phyloP scores from a whole-genome alignment of 108 stramenopile genomes.

The Aurantiochytrium sp. region DNA sequence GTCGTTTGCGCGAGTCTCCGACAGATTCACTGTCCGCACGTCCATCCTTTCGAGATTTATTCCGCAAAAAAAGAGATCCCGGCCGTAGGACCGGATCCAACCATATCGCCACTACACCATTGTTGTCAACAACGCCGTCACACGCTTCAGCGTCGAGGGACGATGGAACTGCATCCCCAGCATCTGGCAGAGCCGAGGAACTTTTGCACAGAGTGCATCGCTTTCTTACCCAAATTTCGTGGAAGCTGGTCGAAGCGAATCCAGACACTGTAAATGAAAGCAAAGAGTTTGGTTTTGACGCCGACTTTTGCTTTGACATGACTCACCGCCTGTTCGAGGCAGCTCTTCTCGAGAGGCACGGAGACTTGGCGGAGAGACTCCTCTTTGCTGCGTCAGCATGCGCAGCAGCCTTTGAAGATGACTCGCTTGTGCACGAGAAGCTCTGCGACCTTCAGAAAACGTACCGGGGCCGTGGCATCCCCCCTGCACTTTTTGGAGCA shows the following conservation, averaged over 20 bases:
- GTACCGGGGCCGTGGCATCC: neutral
- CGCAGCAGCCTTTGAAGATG: neutral
- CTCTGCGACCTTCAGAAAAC: neutral
- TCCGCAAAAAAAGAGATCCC: too few relatives aligned
- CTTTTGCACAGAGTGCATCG: neutral
- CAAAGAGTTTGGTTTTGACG: neutral
- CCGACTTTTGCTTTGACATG: neutral
- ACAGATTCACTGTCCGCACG: too few relatives aligned
- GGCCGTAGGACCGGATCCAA: too few relatives aligned
- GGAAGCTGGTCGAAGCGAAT: neutral
- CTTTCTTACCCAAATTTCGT: neutral
- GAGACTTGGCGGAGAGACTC: neutral
- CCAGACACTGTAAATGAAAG: neutral
- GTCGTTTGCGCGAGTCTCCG: too few relatives aligned
- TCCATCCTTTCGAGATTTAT: too few relatives aligned
- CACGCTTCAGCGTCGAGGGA: too few relatives aligned
- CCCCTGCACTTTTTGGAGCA: constrained; percentile 2
- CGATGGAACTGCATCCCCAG: too few relatives aligned
- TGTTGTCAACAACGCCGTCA: too few relatives aligned
- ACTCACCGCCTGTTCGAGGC: neutral
- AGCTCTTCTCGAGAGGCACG: neutral
- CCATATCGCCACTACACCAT: too few relatives aligned
- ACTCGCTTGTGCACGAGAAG: neutral
- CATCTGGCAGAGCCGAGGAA: neutral
- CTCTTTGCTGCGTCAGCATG: neutral